Evolutionary conservation across 2,329 filamentous ascomycete species (phyloP).

Genomic region (Mycosphaerella sp.): DNA sequence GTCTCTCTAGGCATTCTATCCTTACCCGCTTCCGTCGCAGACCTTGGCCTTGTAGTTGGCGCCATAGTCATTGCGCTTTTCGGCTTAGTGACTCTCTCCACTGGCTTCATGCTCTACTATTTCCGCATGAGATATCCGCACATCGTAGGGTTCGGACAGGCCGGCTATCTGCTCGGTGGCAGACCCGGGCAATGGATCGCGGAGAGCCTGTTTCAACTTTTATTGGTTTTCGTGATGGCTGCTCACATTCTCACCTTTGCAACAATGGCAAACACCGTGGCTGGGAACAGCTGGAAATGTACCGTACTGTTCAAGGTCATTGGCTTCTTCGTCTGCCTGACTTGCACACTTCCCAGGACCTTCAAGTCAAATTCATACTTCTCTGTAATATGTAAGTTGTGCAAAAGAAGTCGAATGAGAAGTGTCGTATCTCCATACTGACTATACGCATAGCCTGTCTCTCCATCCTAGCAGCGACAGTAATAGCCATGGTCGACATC

Average conservation of each 20-base stretch:
- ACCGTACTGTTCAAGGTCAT: conserved; percentile 52
- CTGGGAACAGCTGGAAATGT: conserved; percentile 56
- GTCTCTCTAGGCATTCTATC: conserved; percentile 53
- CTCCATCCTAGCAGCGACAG: conserved; percentile 58
- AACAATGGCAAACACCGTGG: conserved; percentile 62
- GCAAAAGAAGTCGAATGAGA: not conserved
- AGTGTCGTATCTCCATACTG: conserved; percentile 10
- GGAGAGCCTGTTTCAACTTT: conserved; percentile 34
- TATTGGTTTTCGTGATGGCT: conserved; percentile 46
- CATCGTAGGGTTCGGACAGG: conserved; percentile 62
- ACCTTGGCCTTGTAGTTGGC: conserved; percentile 43
- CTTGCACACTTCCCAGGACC: conserved; percentile 56
- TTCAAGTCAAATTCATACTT: conserved; percentile 57
- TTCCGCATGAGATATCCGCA: conserved; percentile 53
- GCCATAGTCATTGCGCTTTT: conserved; percentile 50
- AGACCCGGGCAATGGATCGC: conserved; percentile 56
- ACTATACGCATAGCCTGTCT: conserved; percentile 46
- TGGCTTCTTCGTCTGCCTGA: conserved; percentile 53
- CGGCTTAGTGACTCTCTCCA: conserved; percentile 54
- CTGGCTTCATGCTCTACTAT: conserved; percentile 54
- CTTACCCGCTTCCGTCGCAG: conserved; percentile 48
- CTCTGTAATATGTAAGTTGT: conserved; percentile 50
- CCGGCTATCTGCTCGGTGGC: conserved; percentile 57
- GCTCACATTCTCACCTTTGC: conserved; percentile 67
- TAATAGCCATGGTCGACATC: conserved; percentile 45